These are phyloP conservation scores for Musa schizocarpa DNA, from an alignment of 176 grass and related monocot genomes.

Conservation along the genomic window DNA sequence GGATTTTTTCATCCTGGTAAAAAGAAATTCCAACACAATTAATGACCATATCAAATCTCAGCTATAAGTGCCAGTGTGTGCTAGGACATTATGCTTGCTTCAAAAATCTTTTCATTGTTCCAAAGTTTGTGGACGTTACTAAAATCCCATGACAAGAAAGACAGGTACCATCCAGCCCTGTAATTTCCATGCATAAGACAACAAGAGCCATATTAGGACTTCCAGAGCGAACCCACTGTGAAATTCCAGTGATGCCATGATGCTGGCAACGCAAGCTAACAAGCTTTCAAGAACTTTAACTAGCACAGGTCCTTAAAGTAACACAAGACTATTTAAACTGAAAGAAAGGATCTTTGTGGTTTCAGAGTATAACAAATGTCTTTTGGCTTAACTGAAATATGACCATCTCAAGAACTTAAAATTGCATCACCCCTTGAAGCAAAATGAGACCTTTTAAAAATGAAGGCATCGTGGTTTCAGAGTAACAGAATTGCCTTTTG, in stretches of 20 bases:
- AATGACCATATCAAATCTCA: background rate
- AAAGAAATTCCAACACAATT: background rate
- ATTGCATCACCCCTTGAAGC: background rate
- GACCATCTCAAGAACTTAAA: background rate
- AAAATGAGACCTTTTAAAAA: background rate
- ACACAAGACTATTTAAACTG: background rate
- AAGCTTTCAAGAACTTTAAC: background rate
- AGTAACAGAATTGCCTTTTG: background rate
- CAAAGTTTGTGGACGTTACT: background rate
- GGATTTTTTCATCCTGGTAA: slow-evolving; percentile 53
- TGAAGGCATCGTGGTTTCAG: background rate
- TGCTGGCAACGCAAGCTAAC: background rate
- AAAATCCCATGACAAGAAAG: background rate
- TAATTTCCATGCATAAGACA: background rate
- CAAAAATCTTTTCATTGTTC: background rate
- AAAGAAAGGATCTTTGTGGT: background rate
- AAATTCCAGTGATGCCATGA: background rate
- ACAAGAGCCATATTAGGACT: background rate
- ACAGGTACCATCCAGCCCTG: background rate
- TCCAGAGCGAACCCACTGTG: background rate
- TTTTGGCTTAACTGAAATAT: background rate
- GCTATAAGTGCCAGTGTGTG: background rate
- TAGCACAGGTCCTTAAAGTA: background rate
- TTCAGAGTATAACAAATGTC: background rate
- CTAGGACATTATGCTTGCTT: background rate